Evolutionary conservation across 352 stramenopile species (phyloP).

Genomic region (Phytophthora nicotianae): DNA sequence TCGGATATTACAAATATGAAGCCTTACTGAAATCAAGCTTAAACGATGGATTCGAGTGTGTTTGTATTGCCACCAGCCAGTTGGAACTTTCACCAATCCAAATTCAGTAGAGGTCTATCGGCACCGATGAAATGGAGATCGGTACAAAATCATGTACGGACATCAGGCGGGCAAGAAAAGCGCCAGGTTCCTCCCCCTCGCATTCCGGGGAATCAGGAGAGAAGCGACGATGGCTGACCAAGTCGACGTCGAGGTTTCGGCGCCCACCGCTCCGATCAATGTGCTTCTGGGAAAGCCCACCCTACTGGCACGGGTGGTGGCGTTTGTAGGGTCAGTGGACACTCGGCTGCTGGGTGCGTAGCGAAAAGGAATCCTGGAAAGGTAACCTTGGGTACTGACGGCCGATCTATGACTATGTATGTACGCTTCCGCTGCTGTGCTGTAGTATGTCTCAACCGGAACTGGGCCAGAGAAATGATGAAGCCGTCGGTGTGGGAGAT

Average conservation of each 20-base stretch:
- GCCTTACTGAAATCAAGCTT: slow-evolving; percentile 6
- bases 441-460: slow-evolving; percentile 71
- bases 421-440: slow-evolving; percentile 9
- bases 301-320: slow-evolving; percentile 67
- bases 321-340: slow-evolving; percentile 67
- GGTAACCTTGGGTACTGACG: slow-evolving; percentile 8
- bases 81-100: slow-evolving; percentile 3
- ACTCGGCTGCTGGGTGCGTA: slow-evolving; percentile 55
- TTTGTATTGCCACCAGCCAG: slow-evolving; percentile 6
- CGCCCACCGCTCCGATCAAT: slow-evolving; percentile 32
- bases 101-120: neutral
- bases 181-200: slow-evolving; percentile 33
- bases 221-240: slow-evolving; percentile 36
- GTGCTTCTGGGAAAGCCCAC: slow-evolving; percentile 56
- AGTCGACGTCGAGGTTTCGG: slow-evolving; percentile 22
- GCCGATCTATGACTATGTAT: slow-evolving; percentile 9
- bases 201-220: slow-evolving; percentile 40
- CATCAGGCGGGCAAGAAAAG: slow-evolving; percentile 30
- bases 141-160: slow-evolving; percentile 10
- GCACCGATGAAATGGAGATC: slow-evolving; percentile 5
- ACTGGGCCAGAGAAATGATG: slow-evolving; percentile 83
- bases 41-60: neutral
- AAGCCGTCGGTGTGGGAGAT: slow-evolving; percentile 86
- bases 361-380: slow-evolving; percentile 9
- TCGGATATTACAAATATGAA: slow-evolving; percentile 5